Evolutionary conservation across 2,329 filamentous ascomycete species (phyloP), one percentile per base, ranked within the genome.

Genomic region (Conoideocrella luteorostrata): DNA sequence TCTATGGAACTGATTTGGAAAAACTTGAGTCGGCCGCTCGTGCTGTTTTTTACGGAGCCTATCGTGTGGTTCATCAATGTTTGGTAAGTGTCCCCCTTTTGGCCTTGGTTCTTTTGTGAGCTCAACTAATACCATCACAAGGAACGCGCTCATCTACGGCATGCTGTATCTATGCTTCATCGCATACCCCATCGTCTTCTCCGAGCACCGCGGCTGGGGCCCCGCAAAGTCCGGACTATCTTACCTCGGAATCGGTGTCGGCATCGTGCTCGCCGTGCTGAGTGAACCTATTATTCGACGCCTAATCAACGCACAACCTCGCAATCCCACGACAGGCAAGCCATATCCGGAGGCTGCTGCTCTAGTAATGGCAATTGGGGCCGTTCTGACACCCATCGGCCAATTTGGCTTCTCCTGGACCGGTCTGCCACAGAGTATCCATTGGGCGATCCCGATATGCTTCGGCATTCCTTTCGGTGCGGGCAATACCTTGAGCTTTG

Each of bases 131-230:
- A 15, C 15, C 32, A 18, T 22, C 37, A 28, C 2, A 30, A 84
- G 81, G 67, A 86, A 90, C 59, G 90, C 86, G 0, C 69, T 94
- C 28, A 79, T 95, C 32, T 95, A 95, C 61, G 86, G 81, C 15
- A 89, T 95, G 33, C 71, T 96, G 2, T 93, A 93, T 57, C 79
- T 95, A 22, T 94, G 88, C 64, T 95, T 95, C 67, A 84, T 94
- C 13, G 87, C 87, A 12, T 94, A 94, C 60, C 89, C 89, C 0
- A 84, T 94, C 46, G 84, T 95, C 45, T 95, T 93, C 64, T 71
- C 74, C 10, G 70, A 84, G 33, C 60, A 75, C 45, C 84, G 90
- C 15, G 87, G 87, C 47, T 95, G 89, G 89, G 72, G 72, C 3
- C 71, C 83, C 0, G 82, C 85, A 1, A 64, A 86, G 29, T 80